Percentiles rank a stretch among this genome's conserved stretches.
Conservation (phyloP, 352 stramenopile genomes). For the Elongisporangium anandrum region DNA sequence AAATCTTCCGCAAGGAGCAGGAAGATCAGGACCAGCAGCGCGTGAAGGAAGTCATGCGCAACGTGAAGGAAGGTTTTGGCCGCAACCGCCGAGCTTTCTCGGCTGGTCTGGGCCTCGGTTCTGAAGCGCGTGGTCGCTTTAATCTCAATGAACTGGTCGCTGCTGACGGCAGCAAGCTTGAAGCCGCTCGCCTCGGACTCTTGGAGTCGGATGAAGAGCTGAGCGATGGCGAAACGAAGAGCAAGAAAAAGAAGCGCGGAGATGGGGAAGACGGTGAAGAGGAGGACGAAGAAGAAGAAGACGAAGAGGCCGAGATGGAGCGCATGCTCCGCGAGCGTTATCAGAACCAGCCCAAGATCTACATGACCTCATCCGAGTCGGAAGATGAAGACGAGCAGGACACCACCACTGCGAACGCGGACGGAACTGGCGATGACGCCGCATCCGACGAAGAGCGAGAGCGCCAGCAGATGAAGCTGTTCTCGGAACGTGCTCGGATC, state of each 20-base stretch:
- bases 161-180: slow-evolving; percentile 69
- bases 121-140: slow-evolving; percentile 69
- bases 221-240: slow-evolving; percentile 41
- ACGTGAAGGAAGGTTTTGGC: slow-evolving; percentile 86
- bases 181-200: slow-evolving; percentile 72
- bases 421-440: slow-evolving; percentile 27
- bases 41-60: slow-evolving; percentile 83
- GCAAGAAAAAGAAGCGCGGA: slow-evolving; percentile 24
- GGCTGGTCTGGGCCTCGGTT: slow-evolving; percentile 35
- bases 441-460: slow-evolving; percentile 80
- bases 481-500: slow-evolving; percentile 73
- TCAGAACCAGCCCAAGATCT: slow-evolving; percentile 78
- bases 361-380: slow-evolving; percentile 84
- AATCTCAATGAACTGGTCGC: slow-evolving; percentile 80
- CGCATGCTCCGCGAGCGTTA: slow-evolving; percentile 67
- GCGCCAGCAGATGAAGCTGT: slow-evolving; percentile 82
- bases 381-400: slow-evolving; percentile 54
- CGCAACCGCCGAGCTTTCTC: slow-evolving; percentile 79
- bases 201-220: slow-evolving; percentile 80
- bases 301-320: slow-evolving; percentile 84
- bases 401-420: slow-evolving; percentile 14
- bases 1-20: slow-evolving; percentile 67
- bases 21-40: slow-evolving; percentile 67
- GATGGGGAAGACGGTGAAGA: slow-evolving; percentile 28
- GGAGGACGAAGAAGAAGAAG: slow-evolving; percentile 29